Evolutionary conservation across 2,329 filamentous ascomycete species (phyloP).

Genomic region (Aspergillus eucalypticola): DNA sequence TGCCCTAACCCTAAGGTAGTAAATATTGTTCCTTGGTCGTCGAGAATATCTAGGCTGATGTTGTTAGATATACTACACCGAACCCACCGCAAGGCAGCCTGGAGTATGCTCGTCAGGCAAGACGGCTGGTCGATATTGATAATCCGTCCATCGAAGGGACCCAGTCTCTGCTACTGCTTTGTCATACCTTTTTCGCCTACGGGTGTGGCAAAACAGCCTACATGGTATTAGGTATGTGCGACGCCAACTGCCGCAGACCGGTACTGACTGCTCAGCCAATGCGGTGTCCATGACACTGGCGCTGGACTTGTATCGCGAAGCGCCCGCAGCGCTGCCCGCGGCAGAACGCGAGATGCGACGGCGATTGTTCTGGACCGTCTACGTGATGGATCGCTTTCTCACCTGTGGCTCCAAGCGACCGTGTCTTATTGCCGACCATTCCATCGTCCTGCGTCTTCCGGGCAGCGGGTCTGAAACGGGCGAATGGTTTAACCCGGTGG

Average conservation of each 20-base stretch:
- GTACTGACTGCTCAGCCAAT: slow-evolving; percentile 53
- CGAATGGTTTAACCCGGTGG: slow-evolving; percentile 76
- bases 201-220: slow-evolving; percentile 83
- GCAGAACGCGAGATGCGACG: slow-evolving; percentile 74
- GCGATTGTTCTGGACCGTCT: slow-evolving; percentile 86
- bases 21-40: slow-evolving; percentile 20
- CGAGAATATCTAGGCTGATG: slow-evolving; percentile 16
- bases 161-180: slow-evolving; percentile 73
- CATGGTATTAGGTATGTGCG: slow-evolving; percentile 71
- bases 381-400: slow-evolving; percentile 80
- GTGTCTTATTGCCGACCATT: slow-evolving; percentile 75
- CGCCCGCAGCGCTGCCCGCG: slow-evolving; percentile 62
- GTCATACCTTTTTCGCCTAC: slow-evolving; percentile 72
- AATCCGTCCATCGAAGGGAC: slow-evolving; percentile 77
- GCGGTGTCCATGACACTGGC: slow-evolving; percentile 82
- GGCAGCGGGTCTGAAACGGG: slow-evolving; percentile 67
- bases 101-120: slow-evolving; percentile 70
- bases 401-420: slow-evolving; percentile 79
- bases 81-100: slow-evolving; percentile 69
- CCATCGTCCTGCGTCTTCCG: slow-evolving; percentile 72
- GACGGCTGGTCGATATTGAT: slow-evolving; percentile 72
- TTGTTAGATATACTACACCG: slow-evolving; percentile 69
- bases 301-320: slow-evolving; percentile 76
- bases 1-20: slow-evolving; percentile 51
- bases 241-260: not conserved